These are phyloP conservation scores for Candida tibetensis DNA, from an alignment of 805 yeast species.

Conservation along the genomic window DNA sequence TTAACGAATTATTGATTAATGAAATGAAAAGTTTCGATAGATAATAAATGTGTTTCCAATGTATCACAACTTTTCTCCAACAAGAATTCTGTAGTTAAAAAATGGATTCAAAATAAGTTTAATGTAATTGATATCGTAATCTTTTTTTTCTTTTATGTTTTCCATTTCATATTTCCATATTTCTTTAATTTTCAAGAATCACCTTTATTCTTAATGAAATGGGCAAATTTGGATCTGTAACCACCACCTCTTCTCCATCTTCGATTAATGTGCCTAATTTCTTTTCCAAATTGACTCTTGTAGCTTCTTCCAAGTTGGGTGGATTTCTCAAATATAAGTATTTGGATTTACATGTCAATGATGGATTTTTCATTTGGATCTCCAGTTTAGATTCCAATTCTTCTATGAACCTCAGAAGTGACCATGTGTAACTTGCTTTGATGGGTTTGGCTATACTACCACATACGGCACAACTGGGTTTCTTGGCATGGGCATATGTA, in stretches of 20 bases:
- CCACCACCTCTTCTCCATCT: constrained; percentile 47
- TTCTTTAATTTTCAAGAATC: not conserved
- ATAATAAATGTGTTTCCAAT: not conserved
- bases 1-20: constrained; percentile 48
- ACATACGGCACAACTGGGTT: constrained; percentile 74
- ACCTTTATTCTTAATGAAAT: constrained; percentile 29
- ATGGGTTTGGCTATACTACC: constrained; percentile 41
- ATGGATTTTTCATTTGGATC: constrained; percentile 40
- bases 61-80: no score
- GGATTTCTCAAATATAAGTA: constrained; percentile 50
- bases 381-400: constrained; percentile 30
- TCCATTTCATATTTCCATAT: no score
- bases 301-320: constrained; percentile 41
- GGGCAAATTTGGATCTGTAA: constrained; percentile 54
- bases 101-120: no score
- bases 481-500: constrained; percentile 60
- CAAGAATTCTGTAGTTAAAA: no score
- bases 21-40: constrained; percentile 44
- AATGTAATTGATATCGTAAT: no score
- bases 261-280: constrained; percentile 35
- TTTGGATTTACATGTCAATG: constrained; percentile 39
- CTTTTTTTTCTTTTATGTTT: no score
- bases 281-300: constrained; percentile 42
- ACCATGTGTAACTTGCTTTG: constrained; percentile 27
- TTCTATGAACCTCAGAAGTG: constrained; percentile 40